Percentiles rank a stretch among this genome's conserved stretches.
Evolutionary conservation across 2,329 filamentous ascomycete species (phyloP).

Genomic region (Aspergillus alliaceus): DNA sequence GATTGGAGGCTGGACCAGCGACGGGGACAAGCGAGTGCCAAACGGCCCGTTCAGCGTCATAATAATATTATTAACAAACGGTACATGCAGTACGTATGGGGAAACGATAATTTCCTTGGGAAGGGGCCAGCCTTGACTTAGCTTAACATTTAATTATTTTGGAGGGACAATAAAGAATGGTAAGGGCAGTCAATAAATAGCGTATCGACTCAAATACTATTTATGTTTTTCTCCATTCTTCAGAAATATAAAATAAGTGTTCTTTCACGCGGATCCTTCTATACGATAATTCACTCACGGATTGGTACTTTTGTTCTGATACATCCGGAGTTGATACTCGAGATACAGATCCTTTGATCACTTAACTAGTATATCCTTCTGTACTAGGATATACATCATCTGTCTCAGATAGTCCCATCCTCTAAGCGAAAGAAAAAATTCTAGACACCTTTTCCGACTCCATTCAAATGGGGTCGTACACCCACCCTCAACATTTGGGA

Average conservation of each 20-base stretch:
- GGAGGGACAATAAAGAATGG: neutral
- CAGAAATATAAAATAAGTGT: too few species aligned
- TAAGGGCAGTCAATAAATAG: conserved; percentile 7
- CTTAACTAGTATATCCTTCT: neutral
- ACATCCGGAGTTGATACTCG: neutral
- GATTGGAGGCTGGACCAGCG: conserved; percentile 19
- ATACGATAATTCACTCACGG: neutral
- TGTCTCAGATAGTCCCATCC: conserved; percentile 13
- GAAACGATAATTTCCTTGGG: neutral
- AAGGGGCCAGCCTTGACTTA: conserved; percentile 5
- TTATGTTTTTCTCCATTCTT: neutral
- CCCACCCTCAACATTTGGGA: neutral
- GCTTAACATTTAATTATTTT: neutral
- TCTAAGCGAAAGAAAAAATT: conserved; percentile 12
- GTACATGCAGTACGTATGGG: neutral
- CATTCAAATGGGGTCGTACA: conserved; percentile 1
- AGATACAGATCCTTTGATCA: neutral
- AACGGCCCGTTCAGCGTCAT: conserved; percentile 9
- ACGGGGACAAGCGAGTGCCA: conserved; percentile 11
- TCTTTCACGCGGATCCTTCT: too few species aligned
- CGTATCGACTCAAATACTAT: too few species aligned
- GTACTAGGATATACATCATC: conserved; percentile 9
- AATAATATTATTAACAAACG: neutral
- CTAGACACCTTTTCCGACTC: conserved; percentile 15
- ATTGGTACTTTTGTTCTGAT: neutral